Conservation (phyloP, 208 protist species). For the Leishmania mexicana region DNA sequence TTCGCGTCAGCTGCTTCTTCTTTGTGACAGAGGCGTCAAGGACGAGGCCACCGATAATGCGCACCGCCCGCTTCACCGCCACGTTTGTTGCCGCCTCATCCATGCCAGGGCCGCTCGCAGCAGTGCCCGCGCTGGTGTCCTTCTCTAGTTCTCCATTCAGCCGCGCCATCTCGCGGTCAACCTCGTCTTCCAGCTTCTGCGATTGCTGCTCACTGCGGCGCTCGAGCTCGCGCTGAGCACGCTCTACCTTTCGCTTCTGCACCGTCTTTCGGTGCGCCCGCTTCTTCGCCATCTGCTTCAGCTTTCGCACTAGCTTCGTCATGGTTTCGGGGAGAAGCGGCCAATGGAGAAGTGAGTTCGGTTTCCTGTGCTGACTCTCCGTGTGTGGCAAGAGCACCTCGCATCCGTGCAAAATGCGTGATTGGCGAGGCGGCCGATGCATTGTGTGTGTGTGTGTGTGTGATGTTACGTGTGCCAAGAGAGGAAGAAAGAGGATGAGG, state of each 20-base stretch:
- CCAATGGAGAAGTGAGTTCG: not conserved
- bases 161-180: constrained; percentile 66
- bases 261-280: constrained; percentile 84
- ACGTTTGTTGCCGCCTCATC: constrained; percentile 11
- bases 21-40: constrained; percentile 54
- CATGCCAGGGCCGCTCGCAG: not conserved
- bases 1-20: constrained; percentile 78
- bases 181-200: constrained; percentile 52
- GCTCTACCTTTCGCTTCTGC: constrained; percentile 83
- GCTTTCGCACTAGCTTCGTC: constrained; percentile 89
- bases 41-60: constrained; percentile 68
- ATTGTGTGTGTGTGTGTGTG: not conserved
- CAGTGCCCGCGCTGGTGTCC: not conserved
- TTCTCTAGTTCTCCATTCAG: constrained; percentile 39
- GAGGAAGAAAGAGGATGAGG: not conserved
- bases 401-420: not conserved
- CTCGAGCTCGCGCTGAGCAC: constrained; percentile 61
- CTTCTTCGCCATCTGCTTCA: constrained; percentile 92
- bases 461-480: not conserved
- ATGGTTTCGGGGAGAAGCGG: constrained; percentile 27
- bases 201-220: constrained; percentile 36
- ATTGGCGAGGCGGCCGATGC: not conserved
- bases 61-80: constrained; percentile 42
- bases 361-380: not conserved
- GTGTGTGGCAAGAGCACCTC: not conserved